Base-by-base conservation (phyloP, 164 flowering plant species). In the Annona cherimola region DNA sequence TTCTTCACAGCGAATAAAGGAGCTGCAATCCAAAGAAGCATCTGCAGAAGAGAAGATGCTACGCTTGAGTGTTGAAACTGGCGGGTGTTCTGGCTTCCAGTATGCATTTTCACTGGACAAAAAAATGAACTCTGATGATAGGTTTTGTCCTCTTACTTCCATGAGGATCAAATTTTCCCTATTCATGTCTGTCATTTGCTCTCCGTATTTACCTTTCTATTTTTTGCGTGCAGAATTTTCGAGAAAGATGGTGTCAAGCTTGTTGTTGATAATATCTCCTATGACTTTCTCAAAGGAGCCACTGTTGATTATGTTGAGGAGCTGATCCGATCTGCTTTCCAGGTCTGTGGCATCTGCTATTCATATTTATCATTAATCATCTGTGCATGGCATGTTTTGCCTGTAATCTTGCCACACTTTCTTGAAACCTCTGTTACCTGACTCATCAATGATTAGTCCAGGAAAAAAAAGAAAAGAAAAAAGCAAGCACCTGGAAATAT, bases 11-110 rank as follows among this genome's bases (percentile, higher is more conserved):
- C 90, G 97, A 81, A 81, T 96, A 84, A 96, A 88, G 76, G 97
- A 96, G 73, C 77, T 93, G 79, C 91, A 89, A 79, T 82, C 81
- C 6, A 82, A 83, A 68, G 97, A 89, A 76, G 80, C 73, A 69
- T 76, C 80, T 0, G 26, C 66, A 2, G 80, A 73, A 59, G 81
- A 74, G 19, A 88, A 86, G 79, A 75, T 93, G 89, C 93, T 96
- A 69, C 95, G 99, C 0, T 78, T 96, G 81, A 86, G 93, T 77
- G 90, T 93, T 16, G 99, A 93, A 80, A 86, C 91, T 46, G 99
- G 98, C 69, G 99, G 99, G 61, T 96, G 99, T 80, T 93, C 99
- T 67, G 99, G 99, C 5, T 96, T 96, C 68, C 98, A 96, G 45
- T 93, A 96, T 80, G 89, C 80, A 3, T 96, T 96, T 70, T 75